A percentile compares a stretch with the other conserved stretches of the same genome.
Evolutionary conservation across 1,139 yeast genomes (phyloP).

Genomic region (Geotrichum cucujoidarum): DNA sequence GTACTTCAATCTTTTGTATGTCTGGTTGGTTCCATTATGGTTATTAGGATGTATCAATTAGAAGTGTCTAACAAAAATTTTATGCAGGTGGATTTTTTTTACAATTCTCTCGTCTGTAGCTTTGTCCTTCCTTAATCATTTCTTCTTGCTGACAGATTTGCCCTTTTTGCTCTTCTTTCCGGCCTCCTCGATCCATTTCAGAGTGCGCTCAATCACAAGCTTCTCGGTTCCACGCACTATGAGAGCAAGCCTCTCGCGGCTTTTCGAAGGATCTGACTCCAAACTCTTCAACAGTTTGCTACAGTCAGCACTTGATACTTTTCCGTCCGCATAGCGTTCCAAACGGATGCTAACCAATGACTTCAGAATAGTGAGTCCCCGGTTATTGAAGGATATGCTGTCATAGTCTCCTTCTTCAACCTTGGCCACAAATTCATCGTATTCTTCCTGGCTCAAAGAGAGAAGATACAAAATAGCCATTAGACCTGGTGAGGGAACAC

Average conservation of each 20-base stretch:
- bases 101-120: not conserved
- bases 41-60: too few species aligned
- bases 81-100: too few species aligned
- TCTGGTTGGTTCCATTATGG: too few species aligned
- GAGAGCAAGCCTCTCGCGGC: constrained; percentile 26
- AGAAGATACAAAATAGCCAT: constrained; percentile 39
- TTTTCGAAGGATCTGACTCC: constrained; percentile 10
- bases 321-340: constrained; percentile 32
- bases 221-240: constrained; percentile 36
- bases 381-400: constrained; percentile 13
- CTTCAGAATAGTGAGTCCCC: constrained; percentile 19
- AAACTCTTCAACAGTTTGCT: constrained; percentile 22
- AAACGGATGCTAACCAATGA: constrained; percentile 26
- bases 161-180: constrained; percentile 3
- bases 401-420: constrained; percentile 21
- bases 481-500: constrained; percentile 42
- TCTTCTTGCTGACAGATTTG: not conserved
- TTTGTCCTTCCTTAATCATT: constrained; percentile 1
- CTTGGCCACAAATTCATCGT: constrained; percentile 22
- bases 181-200: constrained; percentile 15
- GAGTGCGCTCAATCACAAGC: constrained; percentile 32
- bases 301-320: constrained; percentile 30
- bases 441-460: constrained; percentile 30
- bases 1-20: too few species aligned
- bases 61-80: too few species aligned